phyloP scores from a whole-genome alignment of 352 stramenopile species.

The Aphanomyces stellatus region DNA sequence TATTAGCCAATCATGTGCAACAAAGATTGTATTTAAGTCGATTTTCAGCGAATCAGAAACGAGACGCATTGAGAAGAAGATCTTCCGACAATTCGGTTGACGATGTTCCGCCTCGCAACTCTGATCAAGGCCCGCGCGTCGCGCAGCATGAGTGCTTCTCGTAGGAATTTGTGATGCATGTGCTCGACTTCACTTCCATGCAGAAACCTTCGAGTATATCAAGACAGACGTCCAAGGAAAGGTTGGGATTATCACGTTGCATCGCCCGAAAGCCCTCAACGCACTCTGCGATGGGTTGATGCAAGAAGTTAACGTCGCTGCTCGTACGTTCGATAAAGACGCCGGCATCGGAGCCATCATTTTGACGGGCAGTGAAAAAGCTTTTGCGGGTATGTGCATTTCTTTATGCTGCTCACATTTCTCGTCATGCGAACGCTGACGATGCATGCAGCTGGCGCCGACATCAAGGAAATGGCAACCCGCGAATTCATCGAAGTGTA shows the following conservation, averaged over 20 bases:
- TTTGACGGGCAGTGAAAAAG: slow-evolving; percentile 93
- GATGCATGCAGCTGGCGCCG: slow-evolving; percentile 77
- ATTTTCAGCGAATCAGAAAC: too few species aligned
- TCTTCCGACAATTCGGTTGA: too few species aligned
- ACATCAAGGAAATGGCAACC: slow-evolving; percentile 96
- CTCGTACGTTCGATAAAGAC: slow-evolving; percentile 89
- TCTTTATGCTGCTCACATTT: not conserved
- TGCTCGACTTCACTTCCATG: not conserved
- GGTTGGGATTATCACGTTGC: slow-evolving; percentile 92
- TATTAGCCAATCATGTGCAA: too few species aligned
- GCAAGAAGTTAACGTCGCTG: slow-evolving; percentile 92
- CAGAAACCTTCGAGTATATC: slow-evolving; percentile 83
- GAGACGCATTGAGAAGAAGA: too few species aligned
- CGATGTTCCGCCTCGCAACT: too few species aligned
- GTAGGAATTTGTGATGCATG: too few species aligned
- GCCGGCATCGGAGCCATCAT: slow-evolving; percentile 92
- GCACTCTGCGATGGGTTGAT: slow-evolving; percentile 93
- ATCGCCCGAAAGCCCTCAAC: slow-evolving; percentile 97
- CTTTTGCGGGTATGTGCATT: slow-evolving; percentile 84
- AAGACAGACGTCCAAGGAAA: slow-evolving; percentile 76
- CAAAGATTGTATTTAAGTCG: too few species aligned
- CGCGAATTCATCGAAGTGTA: slow-evolving; percentile 91
- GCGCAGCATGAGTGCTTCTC: too few species aligned
- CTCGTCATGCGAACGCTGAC: too few species aligned
- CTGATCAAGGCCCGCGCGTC: too few species aligned